Evolutionary conservation across 164 flowering plant genomes (phyloP).

Genomic region (Aristolochia californica): DNA sequence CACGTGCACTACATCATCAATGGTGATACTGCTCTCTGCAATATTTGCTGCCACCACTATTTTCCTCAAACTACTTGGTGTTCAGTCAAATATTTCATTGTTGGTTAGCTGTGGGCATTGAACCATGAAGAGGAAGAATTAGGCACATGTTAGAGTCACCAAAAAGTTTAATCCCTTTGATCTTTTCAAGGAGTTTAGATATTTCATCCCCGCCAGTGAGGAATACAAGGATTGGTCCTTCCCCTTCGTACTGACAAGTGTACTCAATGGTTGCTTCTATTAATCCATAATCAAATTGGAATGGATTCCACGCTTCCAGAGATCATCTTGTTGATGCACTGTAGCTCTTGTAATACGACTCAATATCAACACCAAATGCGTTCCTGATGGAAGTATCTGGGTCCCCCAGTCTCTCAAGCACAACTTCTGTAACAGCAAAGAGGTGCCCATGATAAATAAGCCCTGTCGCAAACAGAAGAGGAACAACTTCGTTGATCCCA

Average conservation of each 20-base stretch:
- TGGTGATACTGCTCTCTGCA: slow-evolving; percentile 96
- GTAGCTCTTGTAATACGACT: too few relatives aligned
- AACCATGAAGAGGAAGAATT: slow-evolving; percentile 83
- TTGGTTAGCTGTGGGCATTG: slow-evolving; percentile 89
- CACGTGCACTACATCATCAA: slow-evolving; percentile 94
- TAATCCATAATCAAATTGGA: too few relatives aligned
- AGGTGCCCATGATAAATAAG: too few relatives aligned
- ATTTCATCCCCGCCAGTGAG: slow-evolving; percentile 99
- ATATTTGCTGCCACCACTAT: slow-evolving; percentile 93
- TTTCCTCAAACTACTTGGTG: slow-evolving; percentile 74
- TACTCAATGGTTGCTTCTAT: slow-evolving; percentile 81
- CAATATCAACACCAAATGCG: too few relatives aligned
- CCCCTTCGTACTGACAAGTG: slow-evolving; percentile 68
- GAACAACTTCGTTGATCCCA: too few relatives aligned
- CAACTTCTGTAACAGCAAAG: too few relatives aligned
- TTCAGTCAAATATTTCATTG: slow-evolving; percentile 90
- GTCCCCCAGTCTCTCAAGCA: too few relatives aligned
- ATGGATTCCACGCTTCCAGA: too few relatives aligned
- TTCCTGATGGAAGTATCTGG: too few relatives aligned
- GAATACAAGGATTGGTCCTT: slow-evolving; percentile 90
- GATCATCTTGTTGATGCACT: too few relatives aligned
- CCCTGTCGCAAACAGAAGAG: too few relatives aligned
- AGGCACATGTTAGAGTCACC: slow-evolving; percentile 63
- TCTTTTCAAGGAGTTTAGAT: slow-evolving; percentile 66
- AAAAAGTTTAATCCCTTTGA: slow-evolving; percentile 52